Conservation (phyloP, 1,284 basidiomycete genomes). For the Volvariella volvacea region DNA sequence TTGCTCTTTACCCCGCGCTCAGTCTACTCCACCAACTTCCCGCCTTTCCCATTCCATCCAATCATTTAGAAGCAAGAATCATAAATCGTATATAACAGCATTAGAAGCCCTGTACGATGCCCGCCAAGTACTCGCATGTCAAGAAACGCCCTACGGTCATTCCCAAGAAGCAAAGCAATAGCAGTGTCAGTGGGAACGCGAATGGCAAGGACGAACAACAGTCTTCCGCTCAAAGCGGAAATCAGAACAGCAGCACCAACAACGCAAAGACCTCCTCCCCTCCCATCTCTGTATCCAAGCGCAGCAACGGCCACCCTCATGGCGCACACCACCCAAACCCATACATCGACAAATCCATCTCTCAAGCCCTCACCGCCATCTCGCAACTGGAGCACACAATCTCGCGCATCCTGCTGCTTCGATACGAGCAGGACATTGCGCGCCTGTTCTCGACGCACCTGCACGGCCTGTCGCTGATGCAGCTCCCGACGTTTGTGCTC, state of each 20-base stretch:
- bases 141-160: slow-evolving; percentile 47
- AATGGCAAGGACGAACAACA: slow-evolving; percentile 21
- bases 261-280: slow-evolving; percentile 18
- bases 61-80: too few relatives aligned
- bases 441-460: slow-evolving; percentile 64
- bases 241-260: slow-evolving; percentile 26
- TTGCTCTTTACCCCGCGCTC: too few relatives aligned
- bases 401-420: slow-evolving; percentile 52
- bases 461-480: slow-evolving; percentile 51
- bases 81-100: too few relatives aligned
- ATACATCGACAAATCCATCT: slow-evolving; percentile 44
- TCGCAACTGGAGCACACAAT: slow-evolving; percentile 59
- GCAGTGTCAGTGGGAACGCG: too few relatives aligned
- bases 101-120: too few relatives aligned
- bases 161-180: slow-evolving; percentile 36
- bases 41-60: too few relatives aligned
- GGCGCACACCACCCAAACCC: slow-evolving; percentile 26
- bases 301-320: neutral
- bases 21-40: too few relatives aligned
- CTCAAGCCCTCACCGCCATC: slow-evolving; percentile 46
- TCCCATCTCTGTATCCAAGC: slow-evolving; percentile 8
- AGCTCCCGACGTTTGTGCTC: slow-evolving; percentile 60
- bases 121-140: slow-evolving; percentile 65
- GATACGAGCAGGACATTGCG: slow-evolving; percentile 64
- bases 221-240: slow-evolving; percentile 19